Evolutionary conservation across 2,329 filamentous ascomycete genomes (phyloP).

Genomic region (Neopestalotiopsis rosae): DNA sequence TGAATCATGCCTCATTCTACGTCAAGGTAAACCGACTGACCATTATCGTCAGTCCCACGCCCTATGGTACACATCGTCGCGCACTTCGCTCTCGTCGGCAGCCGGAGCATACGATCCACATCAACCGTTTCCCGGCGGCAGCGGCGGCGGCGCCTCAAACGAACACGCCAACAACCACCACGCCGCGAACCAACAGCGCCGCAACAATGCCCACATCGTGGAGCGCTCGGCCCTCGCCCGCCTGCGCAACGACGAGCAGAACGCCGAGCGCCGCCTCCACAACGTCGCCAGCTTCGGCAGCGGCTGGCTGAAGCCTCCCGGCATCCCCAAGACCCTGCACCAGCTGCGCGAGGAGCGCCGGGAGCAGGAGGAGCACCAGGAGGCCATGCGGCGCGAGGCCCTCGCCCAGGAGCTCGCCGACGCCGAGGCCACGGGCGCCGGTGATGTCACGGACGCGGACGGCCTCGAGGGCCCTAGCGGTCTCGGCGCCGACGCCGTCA

Average conservation of each 20-base stretch:
- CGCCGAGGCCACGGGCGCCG: slow-evolving; percentile 53
- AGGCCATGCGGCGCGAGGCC: slow-evolving; percentile 73
- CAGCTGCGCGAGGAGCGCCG: slow-evolving; percentile 88
- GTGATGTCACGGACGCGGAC: slow-evolving; percentile 36
- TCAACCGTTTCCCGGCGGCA: slow-evolving; percentile 35
- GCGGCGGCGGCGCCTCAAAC: slow-evolving; percentile 6
- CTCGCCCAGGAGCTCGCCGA: slow-evolving; percentile 77
- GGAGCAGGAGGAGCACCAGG: slow-evolving; percentile 85
- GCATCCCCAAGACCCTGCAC: slow-evolving; percentile 86
- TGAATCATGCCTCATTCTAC: not conserved
- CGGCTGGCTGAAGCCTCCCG: slow-evolving; percentile 88
- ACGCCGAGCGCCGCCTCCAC: slow-evolving; percentile 75
- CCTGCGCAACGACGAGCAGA: slow-evolving; percentile 77
- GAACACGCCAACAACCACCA: slow-evolving; percentile 29
- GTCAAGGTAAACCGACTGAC: not conserved
- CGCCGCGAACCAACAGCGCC: slow-evolving; percentile 32
- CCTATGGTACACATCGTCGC: slow-evolving; percentile 74
- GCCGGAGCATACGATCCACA: slow-evolving; percentile 35
- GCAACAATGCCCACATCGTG: slow-evolving; percentile 33
- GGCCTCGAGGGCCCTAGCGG: slow-evolving; percentile 31
- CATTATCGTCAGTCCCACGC: slow-evolving; percentile 64
- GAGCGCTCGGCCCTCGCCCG: slow-evolving; percentile 69
- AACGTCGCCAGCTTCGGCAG: slow-evolving; percentile 89
- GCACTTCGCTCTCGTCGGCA: slow-evolving; percentile 45
- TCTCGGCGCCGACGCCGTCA: slow-evolving; percentile 38